Evolutionary conservation across 2,329 filamentous ascomycete species (phyloP).

Genomic region (Didymella lethalis): DNA sequence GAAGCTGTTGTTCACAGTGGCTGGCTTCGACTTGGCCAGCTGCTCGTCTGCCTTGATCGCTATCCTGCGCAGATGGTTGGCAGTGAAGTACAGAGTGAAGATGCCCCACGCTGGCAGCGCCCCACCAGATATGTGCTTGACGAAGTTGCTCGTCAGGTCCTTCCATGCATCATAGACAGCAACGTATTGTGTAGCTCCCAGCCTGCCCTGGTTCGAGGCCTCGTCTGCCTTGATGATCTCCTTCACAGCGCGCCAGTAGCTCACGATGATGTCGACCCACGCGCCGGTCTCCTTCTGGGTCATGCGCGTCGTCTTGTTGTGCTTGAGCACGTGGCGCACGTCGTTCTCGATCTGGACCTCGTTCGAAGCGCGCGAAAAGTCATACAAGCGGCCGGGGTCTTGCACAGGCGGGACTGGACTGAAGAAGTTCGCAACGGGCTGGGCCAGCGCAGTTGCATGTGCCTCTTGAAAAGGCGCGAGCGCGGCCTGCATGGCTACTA

Average conservation of each 20-base stretch:
- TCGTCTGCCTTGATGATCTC: conserved; percentile 74
- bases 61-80: conserved; percentile 85
- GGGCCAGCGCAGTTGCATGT: conserved; percentile 70
- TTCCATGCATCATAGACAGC: conserved; percentile 90
- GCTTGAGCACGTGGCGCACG: conserved; percentile 74
- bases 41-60: conserved; percentile 90
- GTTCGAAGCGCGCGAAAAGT: conserved; percentile 76
- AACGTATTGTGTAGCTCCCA: conserved; percentile 70
- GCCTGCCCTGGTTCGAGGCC: conserved; percentile 54
- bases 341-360: conserved; percentile 70
- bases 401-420: conserved; percentile 71
- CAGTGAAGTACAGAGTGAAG: conserved; percentile 85
- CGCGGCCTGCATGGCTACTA: conserved; percentile 70
- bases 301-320: conserved; percentile 65
- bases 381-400: conserved; percentile 71
- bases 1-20: conserved; percentile 61
- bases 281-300: conserved; percentile 73
- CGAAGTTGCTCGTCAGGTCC: conserved; percentile 77
- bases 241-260: conserved; percentile 83
- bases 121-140: conserved; percentile 79
- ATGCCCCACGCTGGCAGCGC: conserved; percentile 90
- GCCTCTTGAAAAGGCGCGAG: conserved; percentile 78
- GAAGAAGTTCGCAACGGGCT: conserved; percentile 76
- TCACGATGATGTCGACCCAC: conserved; percentile 87
- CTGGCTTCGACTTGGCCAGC: conserved; percentile 58